These are phyloP conservation scores for Pyrenopolyporus hunteri DNA, from an alignment of 495 filamentous ascomycete genomes.

Conservation along the genomic window DNA sequence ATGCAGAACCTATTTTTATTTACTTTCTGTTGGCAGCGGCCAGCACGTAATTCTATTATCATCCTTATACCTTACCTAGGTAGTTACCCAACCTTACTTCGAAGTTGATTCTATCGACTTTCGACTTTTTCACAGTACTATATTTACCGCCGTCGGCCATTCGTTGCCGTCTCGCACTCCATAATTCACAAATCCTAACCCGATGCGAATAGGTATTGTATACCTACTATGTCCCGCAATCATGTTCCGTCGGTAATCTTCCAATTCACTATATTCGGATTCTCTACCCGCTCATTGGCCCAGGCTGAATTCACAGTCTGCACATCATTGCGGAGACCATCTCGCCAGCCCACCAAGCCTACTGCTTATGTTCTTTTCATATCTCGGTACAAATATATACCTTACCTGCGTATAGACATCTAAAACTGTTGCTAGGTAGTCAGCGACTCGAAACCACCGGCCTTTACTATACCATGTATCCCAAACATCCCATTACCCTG, in stretches of 20 bases:
- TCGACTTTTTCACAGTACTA: constrained; percentile 24
- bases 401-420: too few relatives aligned
- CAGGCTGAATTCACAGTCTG: constrained; percentile 26
- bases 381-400: not conserved
- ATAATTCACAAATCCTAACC: constrained; percentile 1
- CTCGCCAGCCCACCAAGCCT: constrained; percentile 1
- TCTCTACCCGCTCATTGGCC: constrained; percentile 12
- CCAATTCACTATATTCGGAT: constrained; percentile 29
- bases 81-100: not conserved
- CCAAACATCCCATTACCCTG: not conserved
- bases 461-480: too few relatives aligned
- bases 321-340: constrained; percentile 36
- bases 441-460: too few relatives aligned
- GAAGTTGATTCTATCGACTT: too few relatives aligned
- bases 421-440: not conserved
- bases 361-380: constrained; percentile 21
- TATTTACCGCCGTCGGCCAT: not conserved
- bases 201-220: not conserved
- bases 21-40: not conserved
- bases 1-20: constrained; percentile 27
- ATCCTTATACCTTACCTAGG: not conserved
- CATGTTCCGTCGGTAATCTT: constrained; percentile 20
- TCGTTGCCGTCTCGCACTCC: not conserved
- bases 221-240: constrained; percentile 1
- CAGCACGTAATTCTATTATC: constrained; percentile 11